Evolutionary conservation across 495 filamentous ascomycete genomes (phyloP), one percentile per base, ranked within the genome.

Genomic region (Penicillium silybi): DNA sequence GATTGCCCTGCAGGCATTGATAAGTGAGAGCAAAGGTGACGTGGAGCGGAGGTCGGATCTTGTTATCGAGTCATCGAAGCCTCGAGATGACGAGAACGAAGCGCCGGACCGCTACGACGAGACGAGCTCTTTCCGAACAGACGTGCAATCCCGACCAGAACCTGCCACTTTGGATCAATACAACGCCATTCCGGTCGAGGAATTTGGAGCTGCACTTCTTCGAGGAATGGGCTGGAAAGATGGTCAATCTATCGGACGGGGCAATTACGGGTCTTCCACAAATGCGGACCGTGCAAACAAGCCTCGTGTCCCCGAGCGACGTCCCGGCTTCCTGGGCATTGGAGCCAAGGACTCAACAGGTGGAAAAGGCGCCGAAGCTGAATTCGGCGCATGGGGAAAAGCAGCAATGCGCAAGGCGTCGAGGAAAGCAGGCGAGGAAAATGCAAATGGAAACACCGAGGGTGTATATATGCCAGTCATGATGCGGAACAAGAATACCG

Each of bases 141-240:
- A 88, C 60, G 76, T 91, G 37, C 75, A 78, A 2, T 76, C 79
- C n/a, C 84, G 89, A 0, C 90, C 91, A 0, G 86, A 90, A 19
- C 70, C 82, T 15, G 84, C 90, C 2, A 85, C 81, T 0, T 72
- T 93, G 19, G 89, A 90, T 41, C 89, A 92, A 58, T 99, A 99
- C 69, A 85, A 82, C 23, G 82, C 85, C 4, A 81, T 96, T 10
- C 92, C 95, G 0, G 89, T 97, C 32, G 93, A 97, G 52, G 89
- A 95, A 51, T 99, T 97, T 59, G 93, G 92, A 27, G 85, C 88
- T 19, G 89, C 89, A 2, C 70, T 97, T 44, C 78, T 99, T 22
- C 81, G 89, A 6, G 89, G 90, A 10, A 95, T 96, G 84, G 93
- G 93, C 4, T 97, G 92, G 92, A 87, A 87, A 61, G 89, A 96